Evolutionary conservation across 768 basidiomycete species (phyloP).

Genomic region (Pulveroboletus sp.): DNA sequence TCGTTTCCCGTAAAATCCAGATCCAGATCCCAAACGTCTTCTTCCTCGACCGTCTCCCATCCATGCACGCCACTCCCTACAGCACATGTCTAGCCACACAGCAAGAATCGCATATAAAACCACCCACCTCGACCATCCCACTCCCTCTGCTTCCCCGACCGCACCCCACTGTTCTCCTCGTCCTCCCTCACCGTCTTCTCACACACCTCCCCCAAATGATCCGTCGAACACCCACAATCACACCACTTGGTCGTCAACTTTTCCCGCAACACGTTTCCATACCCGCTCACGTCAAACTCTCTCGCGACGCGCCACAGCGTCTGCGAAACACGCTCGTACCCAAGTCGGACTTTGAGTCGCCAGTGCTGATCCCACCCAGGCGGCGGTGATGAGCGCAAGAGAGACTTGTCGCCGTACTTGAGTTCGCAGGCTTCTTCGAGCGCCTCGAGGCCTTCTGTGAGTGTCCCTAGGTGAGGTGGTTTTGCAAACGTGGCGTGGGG

Average conservation of each 20-base stretch:
- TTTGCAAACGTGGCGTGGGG: constrained; percentile 58
- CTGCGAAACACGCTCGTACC: constrained; percentile 62
- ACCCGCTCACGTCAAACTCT: constrained; percentile 73
- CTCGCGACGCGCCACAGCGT: constrained; percentile 68
- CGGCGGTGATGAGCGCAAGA: constrained; percentile 28
- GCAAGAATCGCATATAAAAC: background rate
- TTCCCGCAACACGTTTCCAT: constrained; percentile 65
- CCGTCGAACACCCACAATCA: constrained; percentile 78
- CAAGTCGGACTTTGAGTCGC: constrained; percentile 55
- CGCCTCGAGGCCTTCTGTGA: constrained; percentile 55
- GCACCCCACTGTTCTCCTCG: constrained; percentile 56
- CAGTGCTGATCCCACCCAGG: constrained; percentile 56
- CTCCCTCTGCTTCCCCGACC: constrained; percentile 66
- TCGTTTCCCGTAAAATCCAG: constrained; percentile 62
- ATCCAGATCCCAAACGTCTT: constrained; percentile 73
- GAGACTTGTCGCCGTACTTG: constrained; percentile 45
- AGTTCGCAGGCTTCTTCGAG: constrained; percentile 65
- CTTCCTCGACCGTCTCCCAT: constrained; percentile 75
- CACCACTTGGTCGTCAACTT: constrained; percentile 78
- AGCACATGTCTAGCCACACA: constrained; percentile 1
- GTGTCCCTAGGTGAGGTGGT: constrained; percentile 61
- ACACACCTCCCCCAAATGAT: constrained; percentile 75
- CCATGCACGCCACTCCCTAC: constrained; percentile 59
- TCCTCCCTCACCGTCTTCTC: constrained; percentile 70
- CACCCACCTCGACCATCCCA: constrained; percentile 68